Conservation (phyloP, 805 yeast genomes). For the Kodamaea sagamina region DNA sequence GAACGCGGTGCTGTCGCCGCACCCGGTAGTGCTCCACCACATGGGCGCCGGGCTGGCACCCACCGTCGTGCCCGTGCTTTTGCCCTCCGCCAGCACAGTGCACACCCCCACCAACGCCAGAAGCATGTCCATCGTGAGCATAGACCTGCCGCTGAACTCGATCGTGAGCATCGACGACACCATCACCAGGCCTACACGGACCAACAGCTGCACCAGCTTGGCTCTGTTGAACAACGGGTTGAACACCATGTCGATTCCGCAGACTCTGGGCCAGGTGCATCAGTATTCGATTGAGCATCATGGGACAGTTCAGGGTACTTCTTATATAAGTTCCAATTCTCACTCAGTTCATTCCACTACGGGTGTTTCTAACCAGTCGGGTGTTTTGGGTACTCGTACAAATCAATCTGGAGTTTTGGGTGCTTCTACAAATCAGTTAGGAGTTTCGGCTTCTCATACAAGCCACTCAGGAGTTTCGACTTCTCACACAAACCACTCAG, state of each 20-base stretch:
- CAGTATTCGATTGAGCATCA: no score
- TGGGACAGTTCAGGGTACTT: not conserved
- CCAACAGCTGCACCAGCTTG: slow-evolving; percentile 33
- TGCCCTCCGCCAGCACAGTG: slow-evolving; percentile 6
- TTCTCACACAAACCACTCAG: no score
- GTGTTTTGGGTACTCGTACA: no score
- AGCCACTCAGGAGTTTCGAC: no score
- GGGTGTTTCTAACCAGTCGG: no score
- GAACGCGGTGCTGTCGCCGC: slow-evolving; percentile 18
- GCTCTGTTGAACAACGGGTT: slow-evolving; percentile 10
- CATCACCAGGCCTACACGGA: slow-evolving; percentile 30
- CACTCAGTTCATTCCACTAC: no score
- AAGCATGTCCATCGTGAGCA: slow-evolving; percentile 38
- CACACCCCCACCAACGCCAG: slow-evolving; percentile 26
- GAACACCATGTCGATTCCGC: slow-evolving; percentile 5
- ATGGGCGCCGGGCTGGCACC: not conserved
- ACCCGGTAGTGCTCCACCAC: not conserved
- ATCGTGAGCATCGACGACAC: slow-evolving; percentile 42
- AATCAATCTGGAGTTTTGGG: no score
- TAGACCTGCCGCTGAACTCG: slow-evolving; percentile 43
- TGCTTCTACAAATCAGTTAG: no score
- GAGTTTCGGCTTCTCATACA: no score
- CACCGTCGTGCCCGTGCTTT: slow-evolving; percentile 1
- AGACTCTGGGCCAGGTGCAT: not conserved
- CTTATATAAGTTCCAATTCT: no score